Evolutionary conservation across 169 alveolate species (phyloP).

Genomic region (Plasmodium fragile): DNA sequence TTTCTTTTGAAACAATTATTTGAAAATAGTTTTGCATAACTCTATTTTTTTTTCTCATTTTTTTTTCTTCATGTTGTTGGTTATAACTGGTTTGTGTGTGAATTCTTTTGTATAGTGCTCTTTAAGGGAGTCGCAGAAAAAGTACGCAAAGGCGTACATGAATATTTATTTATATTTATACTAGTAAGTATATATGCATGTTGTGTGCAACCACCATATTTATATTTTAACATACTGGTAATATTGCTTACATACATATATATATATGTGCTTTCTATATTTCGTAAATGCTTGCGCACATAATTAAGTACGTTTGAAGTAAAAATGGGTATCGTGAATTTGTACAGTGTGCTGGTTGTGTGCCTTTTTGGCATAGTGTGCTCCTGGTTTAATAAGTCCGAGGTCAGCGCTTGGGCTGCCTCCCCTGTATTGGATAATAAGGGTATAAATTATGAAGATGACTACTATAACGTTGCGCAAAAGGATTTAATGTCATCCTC

Average conservation of each 20-base stretch:
- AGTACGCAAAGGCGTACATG: not conserved
- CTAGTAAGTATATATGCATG: not conserved
- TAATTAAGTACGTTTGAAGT: not conserved
- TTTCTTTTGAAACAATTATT: not conserved
- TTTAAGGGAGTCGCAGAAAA: not conserved
- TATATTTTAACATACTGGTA: not conserved
- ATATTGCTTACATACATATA: not conserved
- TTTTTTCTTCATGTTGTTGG: not conserved
- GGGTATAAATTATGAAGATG: not conserved
- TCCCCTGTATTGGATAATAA: not conserved
- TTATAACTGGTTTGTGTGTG: not conserved
- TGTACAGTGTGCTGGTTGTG: constrained; percentile 4
- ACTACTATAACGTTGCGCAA: not conserved
- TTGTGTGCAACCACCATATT: not conserved
- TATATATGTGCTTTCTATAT: not conserved
- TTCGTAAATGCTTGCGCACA: constrained; percentile 5
- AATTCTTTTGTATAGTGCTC: not conserved
- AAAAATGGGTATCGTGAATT: constrained; percentile 8
- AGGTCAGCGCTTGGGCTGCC: not conserved
- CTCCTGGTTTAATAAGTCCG: not conserved
- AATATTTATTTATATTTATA: constrained; percentile 14
- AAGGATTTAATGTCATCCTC: not conserved
- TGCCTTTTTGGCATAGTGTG: constrained; percentile 53
- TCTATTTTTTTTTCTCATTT: not conserved
- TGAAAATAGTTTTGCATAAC: not conserved